phyloP scores from a whole-genome alignment of 345 rosid genomes.

The Microthlaspi erraticum region DNA sequence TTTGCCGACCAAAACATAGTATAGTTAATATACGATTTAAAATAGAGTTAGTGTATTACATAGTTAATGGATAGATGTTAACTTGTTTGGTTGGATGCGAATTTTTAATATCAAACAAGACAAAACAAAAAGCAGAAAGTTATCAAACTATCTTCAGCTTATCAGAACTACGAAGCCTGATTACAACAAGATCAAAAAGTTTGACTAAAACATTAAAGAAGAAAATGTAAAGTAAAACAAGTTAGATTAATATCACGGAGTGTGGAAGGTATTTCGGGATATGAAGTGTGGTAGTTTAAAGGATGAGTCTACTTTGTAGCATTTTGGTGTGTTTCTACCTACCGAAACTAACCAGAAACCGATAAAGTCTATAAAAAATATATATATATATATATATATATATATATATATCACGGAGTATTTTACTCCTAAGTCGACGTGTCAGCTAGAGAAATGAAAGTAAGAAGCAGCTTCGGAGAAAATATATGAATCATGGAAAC shows the following conservation, averaged over 20 bases:
- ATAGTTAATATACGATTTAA: background rate
- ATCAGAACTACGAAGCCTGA: background rate
- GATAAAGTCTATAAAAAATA: too few species aligned
- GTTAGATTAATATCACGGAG: slow-evolving; percentile 9
- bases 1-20: background rate
- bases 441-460: slow-evolving; percentile 38
- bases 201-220: background rate
- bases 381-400: too few species aligned
- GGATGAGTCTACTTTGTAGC: too few species aligned
- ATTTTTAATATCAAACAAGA: background rate
- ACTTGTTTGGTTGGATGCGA: background rate
- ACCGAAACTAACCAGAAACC: too few species aligned
- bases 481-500: slow-evolving; percentile 5
- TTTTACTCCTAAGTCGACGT: slow-evolving; percentile 37
- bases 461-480: slow-evolving; percentile 37
- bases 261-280: too few species aligned
- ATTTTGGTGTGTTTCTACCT: too few species aligned
- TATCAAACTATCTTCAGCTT: slow-evolving; percentile 1
- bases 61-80: background rate
- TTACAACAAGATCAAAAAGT: background rate
- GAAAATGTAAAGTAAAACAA: background rate
- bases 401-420: too few species aligned
- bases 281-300: too few species aligned
- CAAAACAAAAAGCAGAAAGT: too few species aligned
- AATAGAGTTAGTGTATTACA: background rate